Evolutionary conservation across 768 basidiomycete species (phyloP).

Genomic region (Antrodiella citrinella): DNA sequence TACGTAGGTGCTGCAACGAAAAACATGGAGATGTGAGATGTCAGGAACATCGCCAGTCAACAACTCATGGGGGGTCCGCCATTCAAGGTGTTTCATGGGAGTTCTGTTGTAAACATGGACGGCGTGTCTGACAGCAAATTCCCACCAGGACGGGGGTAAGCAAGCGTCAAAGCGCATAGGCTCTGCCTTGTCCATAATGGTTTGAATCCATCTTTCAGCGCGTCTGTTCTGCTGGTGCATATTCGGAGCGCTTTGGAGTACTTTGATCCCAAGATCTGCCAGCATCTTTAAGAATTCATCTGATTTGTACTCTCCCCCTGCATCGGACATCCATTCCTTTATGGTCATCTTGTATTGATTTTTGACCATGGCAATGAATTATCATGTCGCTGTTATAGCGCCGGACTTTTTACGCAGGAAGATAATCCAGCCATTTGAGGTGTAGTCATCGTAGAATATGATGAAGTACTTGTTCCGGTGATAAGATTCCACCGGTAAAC

Average conservation of each 20-base stretch:
- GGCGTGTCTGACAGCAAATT: constrained; percentile 16
- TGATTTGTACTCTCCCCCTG: neutral
- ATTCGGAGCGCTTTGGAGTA: constrained; percentile 15
- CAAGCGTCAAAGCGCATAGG: constrained; percentile 23
- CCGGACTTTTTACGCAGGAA: neutral
- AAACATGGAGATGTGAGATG: constrained; percentile 15
- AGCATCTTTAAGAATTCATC: neutral
- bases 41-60: constrained; percentile 2
- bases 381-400: neutral
- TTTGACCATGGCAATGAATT: constrained; percentile 5
- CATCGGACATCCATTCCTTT: constrained; percentile 5
- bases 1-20: constrained; percentile 17
- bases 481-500: neutral
- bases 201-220: constrained; percentile 28
- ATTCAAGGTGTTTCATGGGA: constrained; percentile 1
- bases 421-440: constrained; percentile 1
- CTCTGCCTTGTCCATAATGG: constrained; percentile 20
- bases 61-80: constrained; percentile 3
- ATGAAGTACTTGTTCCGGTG: constrained; percentile 4
- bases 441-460: constrained; percentile 6
- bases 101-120: constrained; percentile 6
- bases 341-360: neutral
- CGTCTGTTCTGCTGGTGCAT: constrained; percentile 30
- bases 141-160: constrained; percentile 28
- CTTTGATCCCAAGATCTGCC: constrained; percentile 2